A percentile compares a stretch with the other conserved stretches of the same genome.
These are phyloP conservation scores for Akanthomyces lecanii DNA, from an alignment of 2,329 filamentous ascomycete species.

Conservation along the genomic window DNA sequence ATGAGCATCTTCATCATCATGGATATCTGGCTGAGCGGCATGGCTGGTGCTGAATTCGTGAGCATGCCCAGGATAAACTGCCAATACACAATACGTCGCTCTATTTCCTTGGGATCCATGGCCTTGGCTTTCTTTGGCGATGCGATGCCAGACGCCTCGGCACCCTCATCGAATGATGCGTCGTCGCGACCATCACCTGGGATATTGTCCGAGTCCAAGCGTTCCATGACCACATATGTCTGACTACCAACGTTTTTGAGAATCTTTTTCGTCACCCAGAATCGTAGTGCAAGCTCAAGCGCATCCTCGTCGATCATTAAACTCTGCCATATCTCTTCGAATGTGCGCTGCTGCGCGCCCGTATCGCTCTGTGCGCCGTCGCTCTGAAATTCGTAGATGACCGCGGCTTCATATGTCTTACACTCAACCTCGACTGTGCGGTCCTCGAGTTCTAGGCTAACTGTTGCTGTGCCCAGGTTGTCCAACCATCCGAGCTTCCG, in stretches of 20 bases:
- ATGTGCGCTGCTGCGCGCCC: slow-evolving; percentile 38
- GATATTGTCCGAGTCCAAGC: slow-evolving; percentile 40
- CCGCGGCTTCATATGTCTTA: slow-evolving; percentile 78
- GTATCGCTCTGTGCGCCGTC: slow-evolving; percentile 33
- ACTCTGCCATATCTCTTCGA: slow-evolving; percentile 51
- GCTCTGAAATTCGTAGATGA: slow-evolving; percentile 76
- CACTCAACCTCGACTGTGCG: slow-evolving; percentile 69
- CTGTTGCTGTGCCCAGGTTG: slow-evolving; percentile 71
- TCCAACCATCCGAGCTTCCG: slow-evolving; percentile 88
- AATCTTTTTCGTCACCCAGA: slow-evolving; percentile 68
- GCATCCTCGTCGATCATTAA: slow-evolving; percentile 73
- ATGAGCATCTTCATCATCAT: slow-evolving; percentile 97
- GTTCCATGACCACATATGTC: slow-evolving; percentile 66
- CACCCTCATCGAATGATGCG: slow-evolving; percentile 23
- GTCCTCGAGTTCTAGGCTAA: slow-evolving; percentile 80
- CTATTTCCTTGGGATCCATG: slow-evolving; percentile 62
- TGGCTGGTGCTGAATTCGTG: slow-evolving; percentile 77
- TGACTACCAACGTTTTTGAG: slow-evolving; percentile 53
- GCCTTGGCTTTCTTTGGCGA: slow-evolving; percentile 49
- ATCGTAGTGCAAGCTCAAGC: slow-evolving; percentile 61
- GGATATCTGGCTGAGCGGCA: slow-evolving; percentile 75
- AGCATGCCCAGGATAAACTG: slow-evolving; percentile 94
- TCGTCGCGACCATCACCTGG: slow-evolving; percentile 30
- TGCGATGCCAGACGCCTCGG: slow-evolving; percentile 28
- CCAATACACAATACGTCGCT: slow-evolving; percentile 67